A percentile compares a stretch with the other conserved stretches of the same genome.
Conservation (phyloP, 148 eudicot species). For the Spergularia bocconei region DNA sequence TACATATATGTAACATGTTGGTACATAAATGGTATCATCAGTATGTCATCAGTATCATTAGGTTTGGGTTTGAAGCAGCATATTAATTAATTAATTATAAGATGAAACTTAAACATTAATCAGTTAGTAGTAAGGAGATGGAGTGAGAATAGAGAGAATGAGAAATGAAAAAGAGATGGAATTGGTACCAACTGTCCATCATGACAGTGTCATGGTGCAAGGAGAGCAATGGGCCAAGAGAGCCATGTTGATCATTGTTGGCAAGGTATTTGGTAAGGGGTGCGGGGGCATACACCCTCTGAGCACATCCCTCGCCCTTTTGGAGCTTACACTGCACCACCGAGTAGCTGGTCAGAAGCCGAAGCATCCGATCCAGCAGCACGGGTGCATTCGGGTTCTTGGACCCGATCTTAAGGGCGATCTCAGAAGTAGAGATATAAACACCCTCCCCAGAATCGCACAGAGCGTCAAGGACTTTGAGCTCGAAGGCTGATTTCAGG, state of each 20-base stretch:
- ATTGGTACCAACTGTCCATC: conserved; percentile 33
- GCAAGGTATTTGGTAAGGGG: conserved; percentile 38
- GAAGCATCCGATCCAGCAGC: conserved; percentile 42
- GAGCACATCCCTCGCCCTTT: conserved; percentile 25
- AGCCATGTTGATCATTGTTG: conserved; percentile 28
- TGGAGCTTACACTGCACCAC: conserved; percentile 29
- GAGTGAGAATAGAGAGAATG: too few relatives aligned
- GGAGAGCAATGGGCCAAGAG: conserved; percentile 36
- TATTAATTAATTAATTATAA: too few relatives aligned
- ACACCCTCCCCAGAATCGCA: conserved; percentile 16
- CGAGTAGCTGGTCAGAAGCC: conserved; percentile 37
- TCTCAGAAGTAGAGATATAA: conserved; percentile 34
- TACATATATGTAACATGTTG: too few relatives aligned
- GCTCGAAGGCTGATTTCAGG: conserved; percentile 40
- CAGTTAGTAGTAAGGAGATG: too few relatives aligned
- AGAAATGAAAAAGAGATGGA: not conserved
- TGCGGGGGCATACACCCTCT: conserved; percentile 35
- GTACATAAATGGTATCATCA: too few relatives aligned
- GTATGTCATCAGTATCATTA: too few relatives aligned
- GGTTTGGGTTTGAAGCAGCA: too few relatives aligned
- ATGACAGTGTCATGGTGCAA: conserved; percentile 37
- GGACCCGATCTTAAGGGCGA: conserved; percentile 29
- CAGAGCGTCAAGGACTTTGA: conserved; percentile 38
- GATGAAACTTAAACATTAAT: too few relatives aligned
- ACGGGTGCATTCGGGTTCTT: conserved; percentile 33